These are phyloP conservation scores for Serendipita sp. DNA, from an alignment of 768 basidiomycete genomes.

Conservation along the genomic window DNA sequence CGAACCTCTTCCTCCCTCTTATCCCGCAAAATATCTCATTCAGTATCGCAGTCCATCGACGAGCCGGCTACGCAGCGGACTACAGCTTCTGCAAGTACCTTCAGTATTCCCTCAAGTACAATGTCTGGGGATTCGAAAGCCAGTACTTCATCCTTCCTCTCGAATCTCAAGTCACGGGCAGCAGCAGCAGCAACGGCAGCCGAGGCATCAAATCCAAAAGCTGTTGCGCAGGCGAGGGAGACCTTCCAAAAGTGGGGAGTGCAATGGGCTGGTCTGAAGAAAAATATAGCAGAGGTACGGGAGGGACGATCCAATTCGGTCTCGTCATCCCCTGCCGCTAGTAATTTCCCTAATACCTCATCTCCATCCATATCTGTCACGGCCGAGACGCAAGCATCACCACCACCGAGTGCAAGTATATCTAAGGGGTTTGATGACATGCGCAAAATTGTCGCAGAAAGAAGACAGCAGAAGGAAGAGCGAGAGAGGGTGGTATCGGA, in stretches of 20 bases:
- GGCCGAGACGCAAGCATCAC: not conserved
- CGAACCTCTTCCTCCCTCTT: not conserved
- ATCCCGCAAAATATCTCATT: not conserved
- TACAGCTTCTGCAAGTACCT: conserved; percentile 23
- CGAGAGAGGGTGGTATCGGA: not conserved
- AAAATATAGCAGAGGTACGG: conserved; percentile 32
- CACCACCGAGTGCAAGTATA: conserved; percentile 1
- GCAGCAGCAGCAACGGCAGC: conserved; percentile 35
- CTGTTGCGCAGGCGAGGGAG: conserved; percentile 72
- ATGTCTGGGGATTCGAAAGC: conserved; percentile 26
- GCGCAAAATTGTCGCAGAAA: conserved; percentile 56
- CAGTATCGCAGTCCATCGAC: not conserved
- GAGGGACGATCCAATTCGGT: not conserved
- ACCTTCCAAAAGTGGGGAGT: conserved; percentile 86
- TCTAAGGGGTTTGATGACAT: conserved; percentile 29
- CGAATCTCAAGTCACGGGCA: conserved; percentile 60
- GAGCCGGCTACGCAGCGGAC: not conserved
- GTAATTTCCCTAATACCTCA: conserved; percentile 7
- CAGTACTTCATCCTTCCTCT: conserved; percentile 51
- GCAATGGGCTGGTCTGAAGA: conserved; percentile 47
- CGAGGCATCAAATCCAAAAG: conserved; percentile 29
- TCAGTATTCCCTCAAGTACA: conserved; percentile 14
- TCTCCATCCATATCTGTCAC: not conserved
- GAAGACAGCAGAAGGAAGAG: conserved; percentile 21
- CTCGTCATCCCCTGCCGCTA: conserved; percentile 1